Evolutionary conservation across 2,329 filamentous ascomycete genomes (phyloP), one percentile per base, ranked within the genome.

Genomic region (Pseudocercospora pini-densiflorae): DNA sequence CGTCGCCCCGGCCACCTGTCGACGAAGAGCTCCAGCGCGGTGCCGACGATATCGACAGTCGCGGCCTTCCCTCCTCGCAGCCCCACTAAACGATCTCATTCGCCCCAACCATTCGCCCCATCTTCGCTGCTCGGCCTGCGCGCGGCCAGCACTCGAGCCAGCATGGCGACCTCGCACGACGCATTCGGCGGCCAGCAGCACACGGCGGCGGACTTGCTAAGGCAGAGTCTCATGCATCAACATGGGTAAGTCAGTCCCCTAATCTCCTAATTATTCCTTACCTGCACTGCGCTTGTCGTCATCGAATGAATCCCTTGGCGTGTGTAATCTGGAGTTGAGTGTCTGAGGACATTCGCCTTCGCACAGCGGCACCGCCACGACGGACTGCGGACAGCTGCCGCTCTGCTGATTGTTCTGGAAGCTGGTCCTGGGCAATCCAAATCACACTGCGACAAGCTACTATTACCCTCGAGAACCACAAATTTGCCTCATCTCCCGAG

Each of bases 161-260:
- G 77, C 80, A 81, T 77, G 78, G 81, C 72, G 85, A 83, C 63
- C 59, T 58, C 68, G 27, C 61, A 63, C 55, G 60, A 63, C 64
- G 64, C 59, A 16, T 65, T 67, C 45, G 66, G 64, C 61, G 55
- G 31, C 55, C 55, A 58, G 55, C 72, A 78, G 73, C 80, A 83
- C 72, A 81, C 81, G 66, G 85, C 87, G 63, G 83, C 84, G 60
- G 86, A 88, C 73, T 78, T 87, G 77, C 79, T 87, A 74, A 83
- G 86, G 74, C 87, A 88, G 78, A 82, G 85, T 66, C 83, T 86
- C 78, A 78, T 84, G 76, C 85, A 58, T 24, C 55, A 58, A 58
- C 55, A 85, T 75, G 85, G 83, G 86, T 88, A 83, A 72, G 69
- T 63, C 40, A 24, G 43, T 67, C 43, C 19, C 61, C 65, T 61